These are phyloP conservation scores for Oligophagozyma castellii DNA, from an alignment of 1,139 yeast species.

Conservation along the genomic window DNA sequence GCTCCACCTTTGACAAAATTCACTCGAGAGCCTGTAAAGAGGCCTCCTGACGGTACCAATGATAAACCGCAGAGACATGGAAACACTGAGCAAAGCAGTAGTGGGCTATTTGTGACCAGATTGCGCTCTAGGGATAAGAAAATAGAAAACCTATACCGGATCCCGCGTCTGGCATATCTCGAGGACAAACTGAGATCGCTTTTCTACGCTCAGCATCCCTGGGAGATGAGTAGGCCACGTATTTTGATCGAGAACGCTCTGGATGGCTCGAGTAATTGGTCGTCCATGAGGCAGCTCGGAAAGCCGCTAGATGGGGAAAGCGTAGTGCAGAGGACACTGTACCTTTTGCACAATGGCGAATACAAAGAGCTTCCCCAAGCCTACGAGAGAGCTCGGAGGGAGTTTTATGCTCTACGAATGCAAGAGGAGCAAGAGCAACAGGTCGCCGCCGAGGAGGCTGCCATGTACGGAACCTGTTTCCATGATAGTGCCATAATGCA, in stretches of 20 bases:
- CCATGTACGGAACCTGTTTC: slow-evolving; percentile 72
- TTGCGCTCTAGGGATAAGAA: slow-evolving; percentile 21
- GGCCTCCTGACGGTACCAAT: slow-evolving; percentile 22
- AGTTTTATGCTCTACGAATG: slow-evolving; percentile 77
- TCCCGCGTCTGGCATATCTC: slow-evolving; percentile 52
- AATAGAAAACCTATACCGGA: slow-evolving; percentile 32
- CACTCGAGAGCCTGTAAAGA: slow-evolving; percentile 32
- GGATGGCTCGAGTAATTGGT: slow-evolving; percentile 53
- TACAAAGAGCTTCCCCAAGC: slow-evolving; percentile 43
- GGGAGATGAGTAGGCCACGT: slow-evolving; percentile 96
- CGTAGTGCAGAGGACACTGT: slow-evolving; percentile 84
- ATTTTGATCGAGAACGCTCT: slow-evolving; percentile 65
- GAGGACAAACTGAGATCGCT: slow-evolving; percentile 76
- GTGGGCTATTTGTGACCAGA: slow-evolving; percentile 39
- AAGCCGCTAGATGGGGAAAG: slow-evolving; percentile 83
- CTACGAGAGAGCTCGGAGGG: slow-evolving; percentile 75
- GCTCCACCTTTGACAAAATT: slow-evolving; percentile 65
- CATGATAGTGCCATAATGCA: slow-evolving; percentile 46
- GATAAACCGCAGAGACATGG: no score
- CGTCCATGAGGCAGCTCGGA: slow-evolving; percentile 52
- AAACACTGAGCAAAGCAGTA: slow-evolving; percentile 4
- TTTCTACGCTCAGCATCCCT: slow-evolving; percentile 89
- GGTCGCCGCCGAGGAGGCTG: slow-evolving; percentile 71
- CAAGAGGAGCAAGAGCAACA: slow-evolving; percentile 65
- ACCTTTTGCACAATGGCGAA: slow-evolving; percentile 36